Evolutionary conservation across 345 rosid species (phyloP).

Genomic region (Hypericum perforatum): DNA sequence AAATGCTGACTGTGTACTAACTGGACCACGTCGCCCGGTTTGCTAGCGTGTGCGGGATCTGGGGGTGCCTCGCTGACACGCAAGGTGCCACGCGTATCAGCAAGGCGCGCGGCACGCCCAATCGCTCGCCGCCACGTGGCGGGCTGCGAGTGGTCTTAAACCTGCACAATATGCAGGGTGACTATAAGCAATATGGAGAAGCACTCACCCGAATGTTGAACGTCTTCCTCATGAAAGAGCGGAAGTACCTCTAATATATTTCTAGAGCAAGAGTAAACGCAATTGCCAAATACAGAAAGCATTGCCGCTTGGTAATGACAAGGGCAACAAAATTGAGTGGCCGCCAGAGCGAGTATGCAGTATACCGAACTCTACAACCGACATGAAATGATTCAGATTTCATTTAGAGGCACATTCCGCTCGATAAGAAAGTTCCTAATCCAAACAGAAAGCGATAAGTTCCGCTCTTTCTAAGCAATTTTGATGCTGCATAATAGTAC

Average conservation of each 20-base stretch:
- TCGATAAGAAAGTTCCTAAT: background rate
- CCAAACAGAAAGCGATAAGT: conserved; percentile 4
- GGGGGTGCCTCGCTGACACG: too few species aligned
- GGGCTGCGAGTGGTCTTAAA: too few species aligned
- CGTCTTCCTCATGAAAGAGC: conserved; percentile 52
- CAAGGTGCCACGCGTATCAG: too few species aligned
- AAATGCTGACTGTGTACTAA: too few species aligned
- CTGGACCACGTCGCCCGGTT: too few species aligned
- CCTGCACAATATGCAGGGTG: too few species aligned
- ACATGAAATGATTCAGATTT: conserved; percentile 9
- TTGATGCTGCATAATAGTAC: background rate
- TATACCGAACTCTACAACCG: conserved; percentile 54
- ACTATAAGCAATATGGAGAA: background rate
- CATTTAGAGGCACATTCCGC: background rate
- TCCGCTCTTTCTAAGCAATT: background rate
- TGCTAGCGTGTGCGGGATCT: too few species aligned
- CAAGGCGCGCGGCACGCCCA: too few species aligned
- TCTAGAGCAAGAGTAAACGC: conserved; percentile 42
- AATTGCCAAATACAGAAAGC: conserved; percentile 57
- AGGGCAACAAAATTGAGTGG: conserved; percentile 42
- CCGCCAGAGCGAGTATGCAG: conserved; percentile 36
- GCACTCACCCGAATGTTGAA: conserved; percentile 73
- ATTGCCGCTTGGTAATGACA: conserved; percentile 44
- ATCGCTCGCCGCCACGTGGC: too few species aligned
- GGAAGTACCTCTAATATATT: conserved; percentile 62